Percentiles rank a stretch among this genome's conserved stretches.
These are phyloP conservation scores for Talaromyces verruculosus DNA, from an alignment of 2,329 filamentous ascomycete genomes.

Conservation along the genomic window DNA sequence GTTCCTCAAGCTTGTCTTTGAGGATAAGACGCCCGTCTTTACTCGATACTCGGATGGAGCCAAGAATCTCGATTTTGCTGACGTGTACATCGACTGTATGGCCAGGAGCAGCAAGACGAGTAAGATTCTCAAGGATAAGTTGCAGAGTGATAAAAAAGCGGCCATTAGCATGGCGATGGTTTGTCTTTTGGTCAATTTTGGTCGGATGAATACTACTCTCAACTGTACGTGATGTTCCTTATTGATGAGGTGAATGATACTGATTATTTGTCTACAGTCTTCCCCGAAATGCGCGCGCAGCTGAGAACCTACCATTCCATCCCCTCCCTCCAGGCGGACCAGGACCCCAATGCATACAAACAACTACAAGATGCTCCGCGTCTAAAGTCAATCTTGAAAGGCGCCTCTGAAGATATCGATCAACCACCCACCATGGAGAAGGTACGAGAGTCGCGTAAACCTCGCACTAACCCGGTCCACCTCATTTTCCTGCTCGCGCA, in stretches of 20 bases:
- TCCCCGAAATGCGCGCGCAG: conserved; percentile 98
- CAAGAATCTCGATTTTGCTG: conserved; percentile 76
- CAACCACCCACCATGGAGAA: conserved; percentile 83
- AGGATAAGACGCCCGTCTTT: conserved; percentile 68
- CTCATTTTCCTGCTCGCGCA: conserved; percentile 93
- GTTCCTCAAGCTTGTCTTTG: conserved; percentile 63
- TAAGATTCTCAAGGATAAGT: conserved; percentile 95
- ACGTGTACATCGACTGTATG: conserved; percentile 98
- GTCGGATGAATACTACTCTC: conserved; percentile 96
- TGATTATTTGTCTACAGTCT: conserved; percentile 60
- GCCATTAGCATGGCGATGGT: conserved; percentile 99
- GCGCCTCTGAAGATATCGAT: conserved; percentile 84
- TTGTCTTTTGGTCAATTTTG: conserved; percentile 93
- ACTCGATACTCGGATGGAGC: conserved; percentile 86
- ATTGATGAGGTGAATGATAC: not conserved
- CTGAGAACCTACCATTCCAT: conserved; percentile 97
- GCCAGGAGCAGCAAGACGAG: conserved; percentile 98
- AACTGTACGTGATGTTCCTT: conserved; percentile 67
- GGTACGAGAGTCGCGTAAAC: conserved; percentile 66
- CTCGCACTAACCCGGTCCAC: conserved; percentile 95
- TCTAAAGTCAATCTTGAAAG: conserved; percentile 95
- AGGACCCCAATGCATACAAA: conserved; percentile 95
- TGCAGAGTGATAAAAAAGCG: conserved; percentile 84
- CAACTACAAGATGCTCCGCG: conserved; percentile 95
- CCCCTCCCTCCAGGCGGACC: conserved; percentile 88